Base-by-base conservation (phyloP, 2,329 filamentous ascomycete species). In the Arthrobotrys sphaeroides region DNA sequence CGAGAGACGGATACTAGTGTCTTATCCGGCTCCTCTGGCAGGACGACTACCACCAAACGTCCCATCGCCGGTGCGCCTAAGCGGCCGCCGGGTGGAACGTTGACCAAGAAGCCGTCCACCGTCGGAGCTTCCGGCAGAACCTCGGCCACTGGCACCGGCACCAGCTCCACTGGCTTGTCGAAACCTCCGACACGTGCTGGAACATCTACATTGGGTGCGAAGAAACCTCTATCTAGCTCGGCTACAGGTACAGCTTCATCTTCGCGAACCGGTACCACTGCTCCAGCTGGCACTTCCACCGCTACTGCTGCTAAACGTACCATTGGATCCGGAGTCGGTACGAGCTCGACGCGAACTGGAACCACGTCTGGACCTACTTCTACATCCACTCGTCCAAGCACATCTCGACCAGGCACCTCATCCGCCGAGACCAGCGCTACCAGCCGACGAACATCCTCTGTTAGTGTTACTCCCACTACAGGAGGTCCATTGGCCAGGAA, bases 11-110 rank as follows among this genome's bases (percentile, higher is more conserved):
- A 70, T 47, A 72, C 38, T 24, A 77, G 67, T 55, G 66, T 49
- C 13, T 22, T 68, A n/a, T 75, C 72, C 20, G 51, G 49, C 42
- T 77, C 65, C 12, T 77, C 73, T 53, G 57, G 57, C 49, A 77
- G 60, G 51, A 70, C 73, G 12, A 43, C 69, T 2, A 62, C 73
- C n/a, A 61, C 38, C 20, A 77, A 77, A 47, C 60, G 60, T 22
- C 38, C 42, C 31, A 67, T 70, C 18, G 49, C 26, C 36, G 73
- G 73, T 3, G 65, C 73, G 18, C 66, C 73, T 31, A 77, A 75
- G 51, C 73, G 73, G 38, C 66, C 60, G 33, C 73, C 73, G 28
- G 60, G 65, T 66, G 73, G 73, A 61, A 77, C 73, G n/a, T 57
- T 77, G 42, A 31, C 73, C 2, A 77, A 70, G 49, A 72, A 72